These are phyloP conservation scores for Fraxinus anomala DNA, from an alignment of 257 asterid genomes.

Conservation along the genomic window DNA sequence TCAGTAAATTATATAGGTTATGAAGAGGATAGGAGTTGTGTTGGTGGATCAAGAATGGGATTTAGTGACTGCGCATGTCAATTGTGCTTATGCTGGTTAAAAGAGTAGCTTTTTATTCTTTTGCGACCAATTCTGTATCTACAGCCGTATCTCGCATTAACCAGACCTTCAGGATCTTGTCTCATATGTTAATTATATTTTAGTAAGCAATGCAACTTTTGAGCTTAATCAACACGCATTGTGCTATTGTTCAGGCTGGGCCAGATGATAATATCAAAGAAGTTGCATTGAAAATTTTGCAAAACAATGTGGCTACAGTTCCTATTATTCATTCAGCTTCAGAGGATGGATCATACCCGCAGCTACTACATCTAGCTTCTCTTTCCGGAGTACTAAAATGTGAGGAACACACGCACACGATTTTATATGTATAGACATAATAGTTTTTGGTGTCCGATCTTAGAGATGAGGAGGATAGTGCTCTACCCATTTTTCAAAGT, in stretches of 20 bases:
- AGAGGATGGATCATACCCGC: slow-evolving; percentile 69
- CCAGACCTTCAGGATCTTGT: background rate
- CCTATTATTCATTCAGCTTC: slow-evolving; percentile 75
- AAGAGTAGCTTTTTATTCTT: background rate
- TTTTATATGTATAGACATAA: background rate
- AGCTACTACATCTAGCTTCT: slow-evolving; percentile 82
- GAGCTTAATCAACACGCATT: background rate
- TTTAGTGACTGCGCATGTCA: background rate
- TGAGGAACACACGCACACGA: slow-evolving; percentile 32
- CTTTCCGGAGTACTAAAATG: slow-evolving; percentile 82
- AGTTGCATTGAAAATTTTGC: slow-evolving; percentile 75
- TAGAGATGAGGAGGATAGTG: background rate
- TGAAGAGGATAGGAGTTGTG: slow-evolving; percentile 1
- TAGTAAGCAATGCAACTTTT: background rate
- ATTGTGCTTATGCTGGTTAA: background rate
- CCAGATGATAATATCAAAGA: slow-evolving; percentile 87
- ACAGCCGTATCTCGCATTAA: background rate
- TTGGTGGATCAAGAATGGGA: slow-evolving; percentile 15
- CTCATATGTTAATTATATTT: background rate
- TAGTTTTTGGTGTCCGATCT: background rate
- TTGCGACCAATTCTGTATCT: background rate
- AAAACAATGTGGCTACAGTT: slow-evolving; percentile 68
- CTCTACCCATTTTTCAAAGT: background rate
- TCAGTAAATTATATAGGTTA: background rate
- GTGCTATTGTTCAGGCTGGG: slow-evolving; percentile 61